Base-by-base conservation (phyloP, 306 rosid genomes). In the Vigna nakashimae region DNA sequence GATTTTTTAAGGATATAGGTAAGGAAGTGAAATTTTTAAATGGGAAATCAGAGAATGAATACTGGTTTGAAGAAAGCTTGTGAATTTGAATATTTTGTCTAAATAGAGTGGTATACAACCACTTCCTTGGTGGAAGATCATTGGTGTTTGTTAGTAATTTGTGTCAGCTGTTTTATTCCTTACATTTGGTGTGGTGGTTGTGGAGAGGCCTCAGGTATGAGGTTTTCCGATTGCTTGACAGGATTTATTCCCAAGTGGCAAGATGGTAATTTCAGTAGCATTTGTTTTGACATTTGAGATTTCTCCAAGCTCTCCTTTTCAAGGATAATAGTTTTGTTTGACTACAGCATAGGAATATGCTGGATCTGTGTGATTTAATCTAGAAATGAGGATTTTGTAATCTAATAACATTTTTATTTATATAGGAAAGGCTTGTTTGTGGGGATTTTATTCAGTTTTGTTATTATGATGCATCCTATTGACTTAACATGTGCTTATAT, bases 21-120 rank as follows among this genome's bases (percentile, higher is more conserved):
- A 10, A 45, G 50, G 40, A 32, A 18, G 65, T 43, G 49, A 10
- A 69, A 38, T 8, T 40, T 40, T 9, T 40, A 8, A 40, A 16
- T 71, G 82, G 34, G 55, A 49, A 22, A 77, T 67, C 67, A 42
- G 62, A 24, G 72, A 49, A 50, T 74, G 77, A 49, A 40, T 67
- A 40, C 71, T 58, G 24, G 52, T 50, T 67, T 67, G 72, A 49
- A 67, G 65, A 57, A 69, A 40, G 72, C 4, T 36, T 53, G 20
- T 32, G 42, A 58, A 32, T 58, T 45, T 50, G 22, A 60, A 36
- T 7, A 5, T 49, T 32, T 57, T 58, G 56, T 81, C 64, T 67
- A 15, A 34, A 62, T 46, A 32, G 70, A 64, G 9, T 68, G 69
- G 43, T 60, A 28, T 81, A 15, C 32, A 65, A 49, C 42, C 38